Conservation (phyloP, 139 green algal species). For the Diplosphaera chodatii region DNA sequence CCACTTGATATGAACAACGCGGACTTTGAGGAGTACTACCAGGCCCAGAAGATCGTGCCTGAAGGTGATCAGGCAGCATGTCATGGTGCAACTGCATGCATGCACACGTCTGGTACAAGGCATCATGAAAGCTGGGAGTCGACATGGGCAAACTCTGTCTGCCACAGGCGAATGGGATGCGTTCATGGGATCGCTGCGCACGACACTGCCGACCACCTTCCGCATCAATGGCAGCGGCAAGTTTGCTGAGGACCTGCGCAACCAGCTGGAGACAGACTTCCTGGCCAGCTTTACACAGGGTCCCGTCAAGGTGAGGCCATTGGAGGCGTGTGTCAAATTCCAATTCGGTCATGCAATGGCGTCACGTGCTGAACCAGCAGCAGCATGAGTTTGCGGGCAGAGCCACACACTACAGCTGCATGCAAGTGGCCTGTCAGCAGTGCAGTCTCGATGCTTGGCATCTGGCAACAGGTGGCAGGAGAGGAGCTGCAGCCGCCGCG, state of each 20-base stretch:
- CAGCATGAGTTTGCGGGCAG: no score
- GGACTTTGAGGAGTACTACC: slow-evolving; percentile 67
- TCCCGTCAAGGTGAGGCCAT: slow-evolving; percentile 27
- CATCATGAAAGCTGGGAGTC: no score
- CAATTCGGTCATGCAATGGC: no score
- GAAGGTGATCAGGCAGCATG: no score
- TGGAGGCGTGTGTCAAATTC: background rate
- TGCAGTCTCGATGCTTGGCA: no score
- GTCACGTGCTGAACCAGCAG: no score
- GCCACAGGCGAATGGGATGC: slow-evolving; percentile 71
- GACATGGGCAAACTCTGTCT: background rate
- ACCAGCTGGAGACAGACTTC: slow-evolving; percentile 71
- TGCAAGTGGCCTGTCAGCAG: no score
- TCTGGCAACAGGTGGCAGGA: slow-evolving; percentile 30
- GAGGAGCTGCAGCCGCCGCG: slow-evolving; percentile 57
- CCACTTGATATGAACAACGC: slow-evolving; percentile 16
- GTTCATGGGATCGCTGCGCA: slow-evolving; percentile 73
- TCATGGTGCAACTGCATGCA: no score
- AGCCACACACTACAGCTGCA: no score
- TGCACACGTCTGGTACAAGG: no score
- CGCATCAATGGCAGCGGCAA: slow-evolving; percentile 91
- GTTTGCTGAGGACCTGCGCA: slow-evolving; percentile 68
- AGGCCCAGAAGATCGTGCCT: slow-evolving; percentile 27
- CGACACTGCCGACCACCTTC: slow-evolving; percentile 88
- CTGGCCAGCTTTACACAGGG: slow-evolving; percentile 45